phyloP scores from a whole-genome alignment of 2,329 filamentous ascomycete species.

The Chaetomiaceae sp. region DNA sequence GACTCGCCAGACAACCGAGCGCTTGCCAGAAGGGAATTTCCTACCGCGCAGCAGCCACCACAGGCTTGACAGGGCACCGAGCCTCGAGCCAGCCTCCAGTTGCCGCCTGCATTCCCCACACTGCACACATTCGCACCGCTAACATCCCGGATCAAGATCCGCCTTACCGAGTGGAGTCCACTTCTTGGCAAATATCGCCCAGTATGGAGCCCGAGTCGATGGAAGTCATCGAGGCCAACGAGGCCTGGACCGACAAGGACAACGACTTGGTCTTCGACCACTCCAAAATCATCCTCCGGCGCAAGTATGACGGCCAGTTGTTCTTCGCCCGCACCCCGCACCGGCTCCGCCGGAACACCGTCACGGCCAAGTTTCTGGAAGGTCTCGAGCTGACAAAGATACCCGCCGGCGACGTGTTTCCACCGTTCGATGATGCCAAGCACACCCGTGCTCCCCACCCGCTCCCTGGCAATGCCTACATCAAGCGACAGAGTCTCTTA shows the following conservation, averaged over 20 bases:
- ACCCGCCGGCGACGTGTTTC: neutral
- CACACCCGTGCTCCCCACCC: neutral
- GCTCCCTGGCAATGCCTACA: neutral
- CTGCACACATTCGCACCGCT: no score
- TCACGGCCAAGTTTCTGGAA: neutral
- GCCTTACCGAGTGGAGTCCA: no score
- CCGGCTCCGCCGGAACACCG: neutral
- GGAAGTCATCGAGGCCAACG: no score
- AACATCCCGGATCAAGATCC: no score
- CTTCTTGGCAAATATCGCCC: no score
- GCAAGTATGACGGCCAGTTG: neutral
- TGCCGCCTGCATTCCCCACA: no score
- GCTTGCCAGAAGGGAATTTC: no score
- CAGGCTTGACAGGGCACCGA: no score
- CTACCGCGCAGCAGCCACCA: no score
- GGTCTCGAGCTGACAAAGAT: neutral
- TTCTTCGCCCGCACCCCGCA: neutral
- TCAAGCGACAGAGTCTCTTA: neutral
- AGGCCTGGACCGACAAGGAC: neutral
- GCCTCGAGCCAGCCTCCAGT: no score
- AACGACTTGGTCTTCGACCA: neutral
- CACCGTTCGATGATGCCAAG: neutral
- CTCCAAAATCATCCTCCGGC: neutral
- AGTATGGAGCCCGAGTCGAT: no score
- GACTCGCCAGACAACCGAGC: no score